phyloP scores from a whole-genome alignment of 768 basidiomycete species.

The Psilocybe sp. region DNA sequence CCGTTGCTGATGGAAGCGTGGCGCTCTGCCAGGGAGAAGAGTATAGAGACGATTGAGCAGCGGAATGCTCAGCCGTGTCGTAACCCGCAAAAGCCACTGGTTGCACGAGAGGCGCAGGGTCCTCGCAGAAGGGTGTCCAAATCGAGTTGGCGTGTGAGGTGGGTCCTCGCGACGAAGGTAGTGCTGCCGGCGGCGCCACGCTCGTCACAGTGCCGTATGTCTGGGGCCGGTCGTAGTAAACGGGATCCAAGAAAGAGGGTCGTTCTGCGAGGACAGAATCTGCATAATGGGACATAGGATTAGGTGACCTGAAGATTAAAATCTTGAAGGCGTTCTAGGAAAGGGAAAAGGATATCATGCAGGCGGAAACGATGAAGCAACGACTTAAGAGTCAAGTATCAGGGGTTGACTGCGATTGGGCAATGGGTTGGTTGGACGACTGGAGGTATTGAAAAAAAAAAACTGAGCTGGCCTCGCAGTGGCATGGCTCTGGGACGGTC shows the following conservation, averaged over 20 bases:
- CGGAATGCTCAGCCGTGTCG: slow-evolving; percentile 1
- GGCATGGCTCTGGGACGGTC: slow-evolving; percentile 22
- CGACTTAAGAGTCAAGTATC: slow-evolving; percentile 19
- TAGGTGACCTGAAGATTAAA: slow-evolving; percentile 4
- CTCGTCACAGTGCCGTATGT: neutral
- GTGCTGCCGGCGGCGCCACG: slow-evolving; percentile 4
- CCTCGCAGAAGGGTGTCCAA: slow-evolving; percentile 15
- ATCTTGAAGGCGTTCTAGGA: slow-evolving; percentile 10
- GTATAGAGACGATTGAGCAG: slow-evolving; percentile 7
- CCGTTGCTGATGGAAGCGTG: slow-evolving; percentile 1
- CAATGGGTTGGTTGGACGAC: slow-evolving; percentile 16
- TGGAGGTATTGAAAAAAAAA: slow-evolving; percentile 22
- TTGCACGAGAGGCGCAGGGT: slow-evolving; percentile 5
- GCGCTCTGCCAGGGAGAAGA: slow-evolving; percentile 8
- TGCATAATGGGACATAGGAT: slow-evolving; percentile 16
- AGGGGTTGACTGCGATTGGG: slow-evolving; percentile 15
- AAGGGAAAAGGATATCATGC: slow-evolving; percentile 18
- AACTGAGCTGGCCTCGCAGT: slow-evolving; percentile 20
- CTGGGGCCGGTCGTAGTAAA: slow-evolving; percentile 10
- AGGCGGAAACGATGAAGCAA: slow-evolving; percentile 10
- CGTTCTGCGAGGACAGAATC: slow-evolving; percentile 9
- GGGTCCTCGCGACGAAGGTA: slow-evolving; percentile 4
- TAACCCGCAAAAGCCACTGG: slow-evolving; percentile 8
- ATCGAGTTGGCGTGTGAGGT: slow-evolving; percentile 3
- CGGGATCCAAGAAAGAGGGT: slow-evolving; percentile 6